Evolutionary conservation across 441 rosid species (phyloP), one percentile per base, ranked within the genome.

Genomic region (Croton laevigatus): DNA sequence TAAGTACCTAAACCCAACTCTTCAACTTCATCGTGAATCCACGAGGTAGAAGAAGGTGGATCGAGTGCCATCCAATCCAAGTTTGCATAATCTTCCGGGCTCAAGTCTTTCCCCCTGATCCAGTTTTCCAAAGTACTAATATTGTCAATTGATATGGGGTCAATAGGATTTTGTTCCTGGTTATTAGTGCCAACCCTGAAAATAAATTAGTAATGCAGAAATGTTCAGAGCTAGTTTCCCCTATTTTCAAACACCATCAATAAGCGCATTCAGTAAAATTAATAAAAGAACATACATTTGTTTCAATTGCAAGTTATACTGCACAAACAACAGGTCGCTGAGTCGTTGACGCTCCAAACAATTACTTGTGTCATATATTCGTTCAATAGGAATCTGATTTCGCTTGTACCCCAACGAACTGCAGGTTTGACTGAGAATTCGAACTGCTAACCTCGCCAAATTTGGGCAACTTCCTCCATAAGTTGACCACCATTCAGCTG

Each of bases 401-500:
- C 59, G 85, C 73, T 70, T 78, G 10, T 73, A 81, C 34, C 86
- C 87, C 19, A 69, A 19, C 23, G 84, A 83, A 75, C 90, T 82
- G 72, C 96, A 91, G 37, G 97, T 81, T 82, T 93, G 98, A 72
- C 94, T 75, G 58, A 91, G 86, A 75, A 91, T 80, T 17, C 88
- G 94, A 63, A 81, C 71, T 0, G 97, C 97, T 71, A 93, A 78
- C 36, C 90, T 87, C 66, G 82, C 75, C 81, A 93, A 80, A 80
- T 93, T 85, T 57, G 94, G 92, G 79, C 98, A 93, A 74, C 92
- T 85, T 77, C 94, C 97, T 76, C 97, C 98, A 78, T 91, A 91
- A 6, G 98, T 89, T 69, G 93, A 87, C 98, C 98, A 93, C 98
- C 98, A 93, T 81, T 93, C 98, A 75, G 84, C 98, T 93, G 69